Base-by-base conservation (phyloP, 208 protist species). In the Leishmania arabica region DNA sequence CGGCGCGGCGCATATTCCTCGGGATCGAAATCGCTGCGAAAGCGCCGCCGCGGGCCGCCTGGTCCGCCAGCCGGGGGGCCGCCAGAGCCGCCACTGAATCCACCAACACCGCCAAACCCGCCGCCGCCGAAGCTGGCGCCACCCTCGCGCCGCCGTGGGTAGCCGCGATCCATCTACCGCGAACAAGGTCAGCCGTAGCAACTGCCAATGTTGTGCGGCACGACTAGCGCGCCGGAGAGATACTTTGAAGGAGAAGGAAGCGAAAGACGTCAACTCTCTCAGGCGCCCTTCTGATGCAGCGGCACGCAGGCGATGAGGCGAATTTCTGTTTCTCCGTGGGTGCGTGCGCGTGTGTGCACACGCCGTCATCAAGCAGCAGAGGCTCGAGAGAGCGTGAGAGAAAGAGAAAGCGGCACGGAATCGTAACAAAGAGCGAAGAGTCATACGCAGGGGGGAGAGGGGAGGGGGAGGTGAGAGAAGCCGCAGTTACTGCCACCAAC, bases 1-100 rank as follows among this genome's bases (percentile, higher is more conserved):
- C 84, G 81, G 51, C 92, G 91, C 19, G 94, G 94, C 15, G 92
- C 94, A 81, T 96, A 97, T 56, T 97, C 94, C 62, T 93, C 91
- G 3, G 82, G 77, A 62, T 96, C 94, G 51, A 93, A 91, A 56
- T 94, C 90, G 27, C 69, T 73, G 24, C 90, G 84, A 27, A 84
- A 88, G 40, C 84, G 86, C 40, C 91, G 81, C 49, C 86, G 90
- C 56, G 83, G 89, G 11, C 64, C 79, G 1, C 83, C 83, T 5
- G 76, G 62, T 13, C 68, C 68, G 31, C 11, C 45, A 21, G 45
- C 69, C 24, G 69, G 69, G 17, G 66, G 40, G 27, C 60, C 40
- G 31, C 71, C 80, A 42, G 42, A 64, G 71, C 77, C 77, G 64
- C 66, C 78, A 56, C 68, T 62, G 47, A 31, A 66, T 47, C 51